Conservation (phyloP, 2,329 filamentous ascomycete species). For the Epicoccum sorghinum region DNA sequence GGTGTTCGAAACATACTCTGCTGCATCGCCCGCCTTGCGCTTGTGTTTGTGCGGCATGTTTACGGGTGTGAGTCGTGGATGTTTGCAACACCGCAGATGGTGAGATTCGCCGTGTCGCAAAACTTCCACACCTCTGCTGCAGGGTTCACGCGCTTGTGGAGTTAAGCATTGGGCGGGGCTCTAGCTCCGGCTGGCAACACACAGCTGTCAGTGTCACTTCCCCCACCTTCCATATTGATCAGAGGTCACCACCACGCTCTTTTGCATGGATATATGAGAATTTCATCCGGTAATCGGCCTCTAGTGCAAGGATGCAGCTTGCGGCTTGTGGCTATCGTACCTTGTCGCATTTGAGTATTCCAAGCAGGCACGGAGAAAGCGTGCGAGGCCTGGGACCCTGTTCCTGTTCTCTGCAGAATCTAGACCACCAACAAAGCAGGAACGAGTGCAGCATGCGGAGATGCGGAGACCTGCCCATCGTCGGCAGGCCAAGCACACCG, state of each 20-base stretch:
- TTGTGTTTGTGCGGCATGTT: constrained; percentile 89
- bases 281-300: too few relatives aligned
- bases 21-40: constrained; percentile 58
- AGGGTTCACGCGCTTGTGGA: constrained; percentile 12
- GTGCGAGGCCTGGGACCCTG: too few relatives aligned
- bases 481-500: too few relatives aligned
- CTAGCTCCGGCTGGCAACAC: constrained; percentile 1
- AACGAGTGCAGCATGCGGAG: constrained; percentile 3
- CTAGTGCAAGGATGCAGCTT: too few relatives aligned
- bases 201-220: neutral
- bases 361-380: too few relatives aligned
- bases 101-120: neutral
- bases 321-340: too few relatives aligned
- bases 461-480: neutral
- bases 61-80: constrained; percentile 1
- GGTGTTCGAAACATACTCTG: constrained; percentile 36
- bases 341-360: too few relatives aligned
- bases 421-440: neutral
- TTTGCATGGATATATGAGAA: too few relatives aligned
- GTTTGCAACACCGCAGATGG: neutral
- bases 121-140: constrained; percentile 6
- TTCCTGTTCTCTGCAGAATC: constrained; percentile 2
- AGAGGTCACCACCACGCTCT: neutral
- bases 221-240: neutral
- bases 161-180: constrained; percentile 7